These are phyloP conservation scores for Aspergillus cavernicola DNA, from an alignment of 495 filamentous ascomycete species.

Conservation along the genomic window DNA sequence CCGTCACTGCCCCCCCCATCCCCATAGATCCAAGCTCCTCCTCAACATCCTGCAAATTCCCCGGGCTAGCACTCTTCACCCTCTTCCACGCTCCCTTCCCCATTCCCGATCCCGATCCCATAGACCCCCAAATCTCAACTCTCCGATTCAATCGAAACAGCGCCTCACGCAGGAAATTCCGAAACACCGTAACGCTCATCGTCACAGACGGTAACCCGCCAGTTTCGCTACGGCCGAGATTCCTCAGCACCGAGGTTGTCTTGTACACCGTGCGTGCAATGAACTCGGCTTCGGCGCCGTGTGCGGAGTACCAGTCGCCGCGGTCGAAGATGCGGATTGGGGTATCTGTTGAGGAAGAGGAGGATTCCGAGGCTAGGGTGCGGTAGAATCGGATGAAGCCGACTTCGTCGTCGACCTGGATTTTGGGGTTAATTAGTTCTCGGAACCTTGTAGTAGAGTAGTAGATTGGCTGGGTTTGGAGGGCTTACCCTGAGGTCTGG, in stretches of 20 bases:
- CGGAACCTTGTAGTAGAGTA: not conserved
- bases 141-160: constrained; percentile 87
- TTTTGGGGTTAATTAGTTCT: not conserved
- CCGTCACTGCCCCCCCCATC: constrained; percentile 65
- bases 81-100: constrained; percentile 88
- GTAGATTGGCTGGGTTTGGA: not conserved
- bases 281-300: constrained; percentile 88
- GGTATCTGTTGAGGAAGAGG: constrained; percentile 53
- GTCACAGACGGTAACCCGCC: constrained; percentile 88
- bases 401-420: constrained; percentile 88
- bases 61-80: constrained; percentile 85
- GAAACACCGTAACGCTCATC: constrained; percentile 88
- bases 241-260: constrained; percentile 89
- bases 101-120: no score
- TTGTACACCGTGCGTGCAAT: constrained; percentile 95
- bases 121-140: constrained; percentile 81
- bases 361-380: constrained; percentile 56
- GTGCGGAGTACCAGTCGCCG: constrained; percentile 91
- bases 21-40: constrained; percentile 76
- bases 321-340: constrained; percentile 87
- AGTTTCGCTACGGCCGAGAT: constrained; percentile 77
- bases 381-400: constrained; percentile 96
- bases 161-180: constrained; percentile 91
- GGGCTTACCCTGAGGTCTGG: constrained; percentile 78
- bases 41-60: constrained; percentile 95